Evolutionary conservation across 2,329 filamentous ascomycete genomes (phyloP).

Genomic region (Fusarium buxicola): DNA sequence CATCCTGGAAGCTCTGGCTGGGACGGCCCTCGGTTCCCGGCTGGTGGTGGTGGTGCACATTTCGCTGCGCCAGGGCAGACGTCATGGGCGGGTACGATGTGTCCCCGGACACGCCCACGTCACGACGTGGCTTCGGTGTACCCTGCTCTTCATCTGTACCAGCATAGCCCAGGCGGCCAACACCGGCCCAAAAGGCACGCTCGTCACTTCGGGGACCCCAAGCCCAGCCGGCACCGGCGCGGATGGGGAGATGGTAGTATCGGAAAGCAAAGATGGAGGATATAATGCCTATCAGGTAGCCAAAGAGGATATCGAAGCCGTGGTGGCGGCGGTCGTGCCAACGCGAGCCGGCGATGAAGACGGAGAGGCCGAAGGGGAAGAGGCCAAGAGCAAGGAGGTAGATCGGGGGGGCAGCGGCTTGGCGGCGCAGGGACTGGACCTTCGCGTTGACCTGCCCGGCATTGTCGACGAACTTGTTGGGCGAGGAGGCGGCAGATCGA

Average conservation of each 20-base stretch:
- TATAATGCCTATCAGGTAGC: slow-evolving; percentile 80
- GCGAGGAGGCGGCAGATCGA: slow-evolving; percentile 32
- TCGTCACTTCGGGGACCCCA: slow-evolving; percentile 82
- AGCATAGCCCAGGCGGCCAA: slow-evolving; percentile 70
- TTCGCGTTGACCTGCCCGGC: slow-evolving; percentile 48
- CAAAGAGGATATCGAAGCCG: slow-evolving; percentile 91
- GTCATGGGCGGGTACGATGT: slow-evolving; percentile 43
- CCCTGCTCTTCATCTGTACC: slow-evolving; percentile 52
- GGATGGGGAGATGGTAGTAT: slow-evolving; percentile 86
- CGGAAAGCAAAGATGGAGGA: slow-evolving; percentile 81
- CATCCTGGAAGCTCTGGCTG: slow-evolving; percentile 47
- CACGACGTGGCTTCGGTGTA: slow-evolving; percentile 23
- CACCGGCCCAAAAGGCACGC: slow-evolving; percentile 82
- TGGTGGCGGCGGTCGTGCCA: slow-evolving; percentile 92
- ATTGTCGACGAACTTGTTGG: slow-evolving; percentile 40
- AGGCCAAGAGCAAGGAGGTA: slow-evolving; percentile 79
- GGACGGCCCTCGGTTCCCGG: slow-evolving; percentile 15
- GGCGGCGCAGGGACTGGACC: slow-evolving; percentile 64
- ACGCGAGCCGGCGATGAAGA: slow-evolving; percentile 86
- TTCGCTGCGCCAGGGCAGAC: slow-evolving; percentile 39
- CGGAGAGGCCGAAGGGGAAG: slow-evolving; percentile 77
- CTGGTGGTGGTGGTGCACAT: slow-evolving; percentile 26
- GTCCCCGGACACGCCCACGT: slow-evolving; percentile 44
- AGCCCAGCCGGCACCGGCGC: slow-evolving; percentile 82
- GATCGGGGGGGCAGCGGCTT: slow-evolving; percentile 84